These are phyloP conservation scores for Ustilago nuda DNA, from an alignment of 1,284 basidiomycete genomes.

Conservation along the genomic window DNA sequence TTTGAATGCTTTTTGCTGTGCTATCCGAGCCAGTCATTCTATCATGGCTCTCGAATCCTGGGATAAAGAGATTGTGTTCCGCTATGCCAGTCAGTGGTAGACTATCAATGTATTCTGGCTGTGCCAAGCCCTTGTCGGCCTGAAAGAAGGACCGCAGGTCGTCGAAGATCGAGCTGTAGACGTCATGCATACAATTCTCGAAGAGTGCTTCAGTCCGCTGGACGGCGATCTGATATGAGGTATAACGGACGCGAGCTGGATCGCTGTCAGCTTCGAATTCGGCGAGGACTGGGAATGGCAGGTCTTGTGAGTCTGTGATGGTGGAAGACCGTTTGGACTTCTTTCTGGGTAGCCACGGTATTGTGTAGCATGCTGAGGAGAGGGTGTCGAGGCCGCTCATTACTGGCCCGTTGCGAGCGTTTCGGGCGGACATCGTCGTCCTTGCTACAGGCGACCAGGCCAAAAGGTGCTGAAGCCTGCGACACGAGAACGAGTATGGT, in stretches of 20 bases:
- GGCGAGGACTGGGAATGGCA: constrained; percentile 34
- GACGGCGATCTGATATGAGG: constrained; percentile 38
- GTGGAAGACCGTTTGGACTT: constrained; percentile 12
- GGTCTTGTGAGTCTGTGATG: constrained; percentile 1
- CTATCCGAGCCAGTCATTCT: neutral
- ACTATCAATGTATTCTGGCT: neutral
- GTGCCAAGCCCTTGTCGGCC: neutral
- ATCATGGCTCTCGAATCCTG: constrained; percentile 33
- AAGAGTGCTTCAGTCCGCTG: constrained; percentile 36
- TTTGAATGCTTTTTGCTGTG: constrained; percentile 37
- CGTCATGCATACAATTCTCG: constrained; percentile 32
- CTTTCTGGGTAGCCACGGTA: constrained; percentile 48
- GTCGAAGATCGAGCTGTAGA: constrained; percentile 37
- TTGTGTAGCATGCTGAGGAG: constrained; percentile 51
- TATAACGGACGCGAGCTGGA: constrained; percentile 35
- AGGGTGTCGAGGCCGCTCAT: constrained; percentile 32
- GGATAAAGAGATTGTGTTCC: constrained; percentile 33
- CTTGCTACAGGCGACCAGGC: neutral
- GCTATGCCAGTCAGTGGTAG: constrained; percentile 9
- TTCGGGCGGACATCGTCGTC: constrained; percentile 20
- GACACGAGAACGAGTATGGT: neutral
- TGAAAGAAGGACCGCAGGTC: constrained; percentile 36
- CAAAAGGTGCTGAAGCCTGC: neutral
- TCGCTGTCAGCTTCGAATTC: constrained; percentile 42
- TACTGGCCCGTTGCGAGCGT: constrained; percentile 16